Base-by-base conservation (phyloP, 805 yeast species). In the Pachysolen tannophilus region DNA sequence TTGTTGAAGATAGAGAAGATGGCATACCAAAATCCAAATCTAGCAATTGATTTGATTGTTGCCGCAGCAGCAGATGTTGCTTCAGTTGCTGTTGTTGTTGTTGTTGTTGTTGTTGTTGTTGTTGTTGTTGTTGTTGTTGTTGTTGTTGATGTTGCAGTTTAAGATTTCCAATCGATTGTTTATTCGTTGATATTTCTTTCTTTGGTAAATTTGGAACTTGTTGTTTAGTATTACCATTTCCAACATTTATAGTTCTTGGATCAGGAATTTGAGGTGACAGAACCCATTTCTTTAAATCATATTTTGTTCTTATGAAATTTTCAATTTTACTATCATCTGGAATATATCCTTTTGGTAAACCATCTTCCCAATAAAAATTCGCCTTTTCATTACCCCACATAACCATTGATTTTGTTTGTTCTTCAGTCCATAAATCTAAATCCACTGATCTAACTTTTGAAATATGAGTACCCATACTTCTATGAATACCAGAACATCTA, bases 371-470 rank as follows among this genome's bases (percentile, higher is more conserved):
- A 55, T 68, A 82, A 6, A 56, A 43, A 54, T 92, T 92, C 19
- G 94, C 92, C 53, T 70, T 67, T 28, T 61, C 69, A 52, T 90
- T 90, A 2, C 95, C 95, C 94, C 95, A 84, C 46, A 72, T 63
- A 20, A 85, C 77, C 82, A 92, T 78, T 42, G 74, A 75, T 41
- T 70, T 77, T 20, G 86, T 74, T 55, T 92, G 96, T 50, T 83
- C 95, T 47, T 87, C 95, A 5, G 92, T 83, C 98, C 98, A 90
- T 1, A 94, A 82, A 54, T 90, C 97, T 49, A 90, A 67, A 60
- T 92, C 97, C 26, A 90, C 94, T 5, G 94, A 82, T 53, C 92
- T 85, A 33, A 92, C 97, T 51, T 85, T 72, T 20, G 94, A 80
- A 31, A 90, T 86, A 59, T 90, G 98, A 0, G 97, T 88, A 1